Evolutionary conservation across 108 stramenopile species (phyloP), one percentile per base, ranked within the genome.

Genomic region (Aurantiochytrium sp.): DNA sequence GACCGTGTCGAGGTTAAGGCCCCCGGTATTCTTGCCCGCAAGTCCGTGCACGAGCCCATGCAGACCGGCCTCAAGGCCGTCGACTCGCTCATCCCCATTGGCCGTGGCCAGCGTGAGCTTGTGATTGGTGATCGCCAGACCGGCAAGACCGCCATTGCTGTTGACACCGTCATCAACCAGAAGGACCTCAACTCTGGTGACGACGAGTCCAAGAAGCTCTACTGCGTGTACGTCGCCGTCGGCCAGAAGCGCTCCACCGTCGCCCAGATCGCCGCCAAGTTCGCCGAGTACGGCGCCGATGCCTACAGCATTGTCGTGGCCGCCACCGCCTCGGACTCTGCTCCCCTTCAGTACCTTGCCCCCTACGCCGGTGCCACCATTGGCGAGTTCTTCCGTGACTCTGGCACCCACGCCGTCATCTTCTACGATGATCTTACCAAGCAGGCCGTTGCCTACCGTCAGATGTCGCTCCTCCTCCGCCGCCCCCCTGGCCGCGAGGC

Each of bases 401-500:
- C 95, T 88, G 99, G 99, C 91, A 98, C 97, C 96, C 98, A 98
- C 91, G 99, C 98, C 90, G 98, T 99, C 90, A 98, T 99, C 94
- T 98, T 98, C 93, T 99, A 98, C 93, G 99, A 99, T 91, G 99
- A 99, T 94, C 94, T 99, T 69, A 98, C 98, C 94, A 99, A 98
- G 94, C 94, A 95, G 94, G 99, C 98, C 72, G 99, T 98, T 76
- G 99, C 99, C 88, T 99, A 99, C 96, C 98, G 98, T 94, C 98
- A 99, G 96, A 98, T 99, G 97, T 99, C 98, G 58, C 96, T 99
- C 88, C 96, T 99, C 91, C 98, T 99, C 92, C 97, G 99, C 96
- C 99, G 99, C 96, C 99, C 99, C 91, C 99, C 99, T 88, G 99
- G 99, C 90, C 99, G 99, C 93, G 99, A 99, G 96, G 99, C 99